These are phyloP conservation scores for Phylloporus rhodoxanthus DNA, from an alignment of 768 basidiomycete species.

Conservation along the genomic window DNA sequence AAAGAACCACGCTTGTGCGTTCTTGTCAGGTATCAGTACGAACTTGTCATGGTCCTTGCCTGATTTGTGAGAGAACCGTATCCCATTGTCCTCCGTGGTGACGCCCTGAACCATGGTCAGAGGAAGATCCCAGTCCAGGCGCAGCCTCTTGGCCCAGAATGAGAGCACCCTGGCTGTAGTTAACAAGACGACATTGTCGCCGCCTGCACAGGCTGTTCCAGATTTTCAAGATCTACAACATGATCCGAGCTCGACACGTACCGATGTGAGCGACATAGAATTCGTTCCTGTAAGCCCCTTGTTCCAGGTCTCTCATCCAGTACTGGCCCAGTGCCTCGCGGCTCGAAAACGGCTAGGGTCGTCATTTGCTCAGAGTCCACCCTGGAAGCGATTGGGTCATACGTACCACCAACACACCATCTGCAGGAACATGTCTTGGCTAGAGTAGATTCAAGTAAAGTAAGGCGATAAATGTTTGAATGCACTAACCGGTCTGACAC, in stretches of 20 bases:
- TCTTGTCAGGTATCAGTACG: conserved; percentile 69
- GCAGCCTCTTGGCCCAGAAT: conserved; percentile 80
- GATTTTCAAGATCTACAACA: conserved; percentile 8
- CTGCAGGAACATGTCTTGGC: conserved; percentile 82
- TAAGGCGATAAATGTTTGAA: background rate
- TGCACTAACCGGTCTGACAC: conserved; percentile 64
- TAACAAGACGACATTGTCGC: conserved; percentile 74
- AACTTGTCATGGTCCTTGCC: conserved; percentile 74
- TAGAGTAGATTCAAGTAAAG: conserved; percentile 22
- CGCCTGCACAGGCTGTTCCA: conserved; percentile 60
- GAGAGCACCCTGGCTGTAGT: conserved; percentile 75
- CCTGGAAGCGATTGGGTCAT: background rate
- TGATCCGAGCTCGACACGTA: conserved; percentile 33
- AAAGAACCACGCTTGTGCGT: conserved; percentile 77
- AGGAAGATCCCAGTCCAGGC: conserved; percentile 87
- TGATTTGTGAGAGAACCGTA: conserved; percentile 77
- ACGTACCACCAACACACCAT: conserved; percentile 82
- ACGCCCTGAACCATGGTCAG: conserved; percentile 83
- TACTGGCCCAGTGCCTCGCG: conserved; percentile 92
- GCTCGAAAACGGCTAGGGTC: conserved; percentile 70
- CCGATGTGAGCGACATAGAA: conserved; percentile 89
- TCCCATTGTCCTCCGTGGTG: conserved; percentile 84
- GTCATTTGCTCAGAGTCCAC: background rate
- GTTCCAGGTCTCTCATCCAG: conserved; percentile 93
- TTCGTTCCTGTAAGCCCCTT: conserved; percentile 80